Evolutionary conservation across 768 basidiomycete species (phyloP), one percentile per base, ranked within the genome.

Genomic region (Hygrocybe coccinea): DNA sequence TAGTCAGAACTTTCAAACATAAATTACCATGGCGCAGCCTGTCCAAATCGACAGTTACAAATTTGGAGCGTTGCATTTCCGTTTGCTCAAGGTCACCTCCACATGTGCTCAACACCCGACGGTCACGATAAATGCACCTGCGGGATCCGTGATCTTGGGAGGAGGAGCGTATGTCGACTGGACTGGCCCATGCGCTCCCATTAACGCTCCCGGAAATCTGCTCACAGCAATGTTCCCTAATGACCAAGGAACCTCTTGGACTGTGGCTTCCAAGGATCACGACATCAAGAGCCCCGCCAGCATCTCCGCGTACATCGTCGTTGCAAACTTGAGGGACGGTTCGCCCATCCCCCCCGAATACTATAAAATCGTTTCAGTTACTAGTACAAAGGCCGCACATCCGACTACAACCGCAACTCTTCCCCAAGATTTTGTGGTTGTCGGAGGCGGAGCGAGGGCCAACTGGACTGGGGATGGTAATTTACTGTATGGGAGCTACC

Each of bases 161-260:
- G 46, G 46, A 47, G 46, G 46, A 17, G 46, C 46, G 46, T 47
- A 12, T 14, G 46, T 47, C 14, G 24, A 47, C 46, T 47, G 46
- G 46, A n/a, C 5, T 19, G 46, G 46, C 6, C 46, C 46, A 47
- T 47, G 46, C 14, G 4, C 46, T 29, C 21, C 19, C 25, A 15
- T 47, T 14, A n/a, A n/a, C n/a, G 5, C 46, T 15, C 46, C 12
- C 3, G 46, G 46, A 4, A 47, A 47, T 29, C 46, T 47, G 12
- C 25, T 47, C 5, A 47, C 46, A 14, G 46, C 5, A 4, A 14
- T 47, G 24, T 47, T 22, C 22, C 46, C 46, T 12, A 47, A 47
- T n/a, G n/a, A n/a, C 46, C 15, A 47, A 47, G 46, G 46, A 29
- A 47, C 46, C 5, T 4, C 46, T 3, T 47, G 46, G 46, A 47